Evolutionary conservation across 768 basidiomycete genomes (phyloP).

Genomic region (Strobilomyces dryophilus): DNA sequence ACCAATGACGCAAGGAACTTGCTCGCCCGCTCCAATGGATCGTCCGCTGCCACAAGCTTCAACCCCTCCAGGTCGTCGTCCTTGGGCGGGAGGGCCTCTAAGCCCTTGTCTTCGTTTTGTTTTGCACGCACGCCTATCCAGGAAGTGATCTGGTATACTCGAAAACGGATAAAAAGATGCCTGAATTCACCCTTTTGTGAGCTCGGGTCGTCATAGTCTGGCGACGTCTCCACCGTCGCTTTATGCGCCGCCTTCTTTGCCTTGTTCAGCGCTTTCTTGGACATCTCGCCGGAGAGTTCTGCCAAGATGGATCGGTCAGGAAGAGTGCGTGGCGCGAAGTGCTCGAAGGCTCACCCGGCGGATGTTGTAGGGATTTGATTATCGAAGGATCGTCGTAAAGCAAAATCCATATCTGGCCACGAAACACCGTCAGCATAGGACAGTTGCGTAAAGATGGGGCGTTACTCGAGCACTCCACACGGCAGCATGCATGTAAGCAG

Average conservation of each 20-base stretch:
- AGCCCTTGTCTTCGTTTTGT: conserved; percentile 63
- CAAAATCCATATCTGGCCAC: conserved; percentile 62
- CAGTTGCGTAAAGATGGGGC: conserved; percentile 9
- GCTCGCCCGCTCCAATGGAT: conserved; percentile 71
- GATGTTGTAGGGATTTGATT: conserved; percentile 34
- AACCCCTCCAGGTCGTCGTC: conserved; percentile 86
- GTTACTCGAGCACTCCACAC: conserved; percentile 64
- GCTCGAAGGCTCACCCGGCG: conserved; percentile 32
- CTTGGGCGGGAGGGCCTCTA: conserved; percentile 49
- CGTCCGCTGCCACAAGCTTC: conserved; percentile 57
- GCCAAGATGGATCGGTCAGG: neutral
- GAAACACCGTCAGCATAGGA: conserved; percentile 10
- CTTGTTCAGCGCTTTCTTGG: conserved; percentile 83
- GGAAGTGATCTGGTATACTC: conserved; percentile 9
- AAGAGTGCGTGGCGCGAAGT: conserved; percentile 28
- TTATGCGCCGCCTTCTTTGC: conserved; percentile 75
- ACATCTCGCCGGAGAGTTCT: conserved; percentile 27
- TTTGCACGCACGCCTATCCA: conserved; percentile 27
- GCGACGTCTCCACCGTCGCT: conserved; percentile 44
- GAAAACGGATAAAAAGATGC: conserved; percentile 11
- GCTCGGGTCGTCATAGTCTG: conserved; percentile 34
- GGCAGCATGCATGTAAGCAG: conserved; percentile 69
- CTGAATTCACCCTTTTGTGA: conserved; percentile 58
- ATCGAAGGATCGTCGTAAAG: conserved; percentile 70
- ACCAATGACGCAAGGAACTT: conserved; percentile 66